Base-by-base conservation (phyloP, 345 rosid species). In the Cardiospermum halicacabum region DNA sequence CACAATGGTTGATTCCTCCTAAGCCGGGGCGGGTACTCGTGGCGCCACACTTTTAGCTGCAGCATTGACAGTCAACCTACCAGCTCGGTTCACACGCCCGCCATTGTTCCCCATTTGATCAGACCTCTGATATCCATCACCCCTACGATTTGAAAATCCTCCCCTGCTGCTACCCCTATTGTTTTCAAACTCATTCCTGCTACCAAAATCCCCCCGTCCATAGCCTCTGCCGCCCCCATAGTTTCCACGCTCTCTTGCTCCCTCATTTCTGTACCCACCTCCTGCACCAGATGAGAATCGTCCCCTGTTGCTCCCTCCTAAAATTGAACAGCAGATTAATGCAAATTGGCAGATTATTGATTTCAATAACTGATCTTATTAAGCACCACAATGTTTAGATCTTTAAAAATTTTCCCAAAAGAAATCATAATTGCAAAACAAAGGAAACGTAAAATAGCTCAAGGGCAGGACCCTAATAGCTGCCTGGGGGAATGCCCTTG, bases 221-320 rank as follows among this genome's bases (percentile, higher is more conserved):
- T 83, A 86, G 28, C 86, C 84, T 75, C 84, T 87, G 61, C 85
- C 79, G 56, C 90, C 92, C 21, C 83, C 82, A 67, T 74, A 88
- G 78, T 72, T 76, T 42, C 92, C 97, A 51, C 91, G 97, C 36
- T 84, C 88, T 65, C 95, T 85, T 47, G 69, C 81, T 19, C 89
- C 92, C 60, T 90, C 98, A 57, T 74, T 88, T 74, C 86, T 83
- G 62, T 83, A 85, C 48, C 86, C 91, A 65, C 57, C 69, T 36
- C 82, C 87, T 51, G 75, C 72, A 75, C 86, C 86, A 60, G 82
- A 77, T 28, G 84, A 70, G 65, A 80, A 78, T 7, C 95, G 78
- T 16, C 89, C 97, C 73, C 96, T 78, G 42, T 65, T 67, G 69
- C 75, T 80, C 56, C 86, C 97, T 93, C 90, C 69, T 72, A 24